phyloP scores from a whole-genome alignment of 2,329 filamentous ascomycete genomes.

The Trichophyton verrucosum region DNA sequence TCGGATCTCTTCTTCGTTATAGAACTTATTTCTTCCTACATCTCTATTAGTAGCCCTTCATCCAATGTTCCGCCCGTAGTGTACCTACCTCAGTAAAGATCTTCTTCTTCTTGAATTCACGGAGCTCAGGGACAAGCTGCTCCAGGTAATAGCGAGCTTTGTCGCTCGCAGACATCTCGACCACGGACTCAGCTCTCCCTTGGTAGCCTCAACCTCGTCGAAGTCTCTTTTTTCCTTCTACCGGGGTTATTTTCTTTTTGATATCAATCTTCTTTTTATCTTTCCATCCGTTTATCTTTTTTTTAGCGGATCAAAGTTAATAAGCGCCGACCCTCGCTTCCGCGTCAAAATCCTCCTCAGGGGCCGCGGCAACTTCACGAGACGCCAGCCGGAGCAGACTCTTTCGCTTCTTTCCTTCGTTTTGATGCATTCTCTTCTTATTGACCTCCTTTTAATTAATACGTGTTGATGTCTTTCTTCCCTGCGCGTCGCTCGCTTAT shows the following conservation, averaged over 20 bases:
- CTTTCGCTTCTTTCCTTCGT: constrained; percentile 4
- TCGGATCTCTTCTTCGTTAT: constrained; percentile 85
- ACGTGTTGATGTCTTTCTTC: constrained; percentile 16
- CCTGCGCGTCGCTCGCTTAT: constrained; percentile 15
- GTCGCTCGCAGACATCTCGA: constrained; percentile 67
- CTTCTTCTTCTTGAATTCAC: constrained; percentile 81
- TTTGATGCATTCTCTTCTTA: constrained; percentile 10
- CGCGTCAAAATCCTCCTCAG: neutral
- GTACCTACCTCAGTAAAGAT: constrained; percentile 64
- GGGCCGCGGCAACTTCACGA: neutral
- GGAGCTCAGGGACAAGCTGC: constrained; percentile 79
- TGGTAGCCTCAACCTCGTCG: constrained; percentile 2
- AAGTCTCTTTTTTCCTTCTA: neutral
- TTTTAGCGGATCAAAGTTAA: neutral
- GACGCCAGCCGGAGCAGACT: neutral
- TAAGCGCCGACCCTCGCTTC: neutral
- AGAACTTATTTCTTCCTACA: constrained; percentile 72
- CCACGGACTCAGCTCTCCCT: constrained; percentile 35
- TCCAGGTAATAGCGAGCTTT: constrained; percentile 94
- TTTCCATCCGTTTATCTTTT: neutral
- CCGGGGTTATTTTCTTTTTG: neutral
- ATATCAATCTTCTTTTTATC: neutral
- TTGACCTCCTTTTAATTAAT: constrained; percentile 16
- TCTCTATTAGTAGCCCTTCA: neutral
- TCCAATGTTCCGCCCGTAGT: neutral